Percentiles rank a stretch among this genome's conserved stretches.
Evolutionary conservation across 2,329 filamentous ascomycete species (phyloP).

Genomic region (Colletotrichum tanaceti): DNA sequence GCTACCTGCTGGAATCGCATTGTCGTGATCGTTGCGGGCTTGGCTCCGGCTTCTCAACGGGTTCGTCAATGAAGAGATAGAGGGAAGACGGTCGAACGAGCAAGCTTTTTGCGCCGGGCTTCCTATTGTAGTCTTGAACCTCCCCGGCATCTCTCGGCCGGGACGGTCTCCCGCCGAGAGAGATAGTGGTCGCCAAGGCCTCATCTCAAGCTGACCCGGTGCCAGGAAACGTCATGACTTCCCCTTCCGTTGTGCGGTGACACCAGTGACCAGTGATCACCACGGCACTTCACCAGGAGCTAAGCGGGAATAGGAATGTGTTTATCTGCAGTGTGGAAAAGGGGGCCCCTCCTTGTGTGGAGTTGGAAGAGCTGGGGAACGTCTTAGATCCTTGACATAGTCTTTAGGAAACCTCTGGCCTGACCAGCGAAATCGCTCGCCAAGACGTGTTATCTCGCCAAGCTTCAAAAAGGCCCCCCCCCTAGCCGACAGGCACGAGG

Average conservation of each 20-base stretch:
- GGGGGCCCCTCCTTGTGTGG: conserved; percentile 30
- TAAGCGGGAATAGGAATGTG: conserved; percentile 37
- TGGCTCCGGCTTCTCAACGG: not conserved
- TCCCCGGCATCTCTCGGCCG: not conserved
- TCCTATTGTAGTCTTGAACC: not conserved
- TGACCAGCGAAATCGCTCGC: conserved; percentile 19
- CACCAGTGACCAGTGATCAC: not conserved
- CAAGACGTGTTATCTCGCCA: conserved; percentile 38
- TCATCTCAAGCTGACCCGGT: not conserved
- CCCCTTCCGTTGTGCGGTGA: not conserved
- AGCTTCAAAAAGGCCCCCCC: conserved; percentile 1
- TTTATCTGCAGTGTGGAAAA: conserved; percentile 24
- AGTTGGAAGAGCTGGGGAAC: not conserved
- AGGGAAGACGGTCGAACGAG: not conserved
- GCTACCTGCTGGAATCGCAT: conserved; percentile 25
- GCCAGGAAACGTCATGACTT: conserved; percentile 21
- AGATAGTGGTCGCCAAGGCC: conserved; percentile 23
- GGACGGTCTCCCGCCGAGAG: not conserved
- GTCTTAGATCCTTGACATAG: not conserved
- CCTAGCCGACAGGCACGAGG: conserved; percentile 5
- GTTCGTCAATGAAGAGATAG: not conserved
- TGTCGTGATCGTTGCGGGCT: not conserved
- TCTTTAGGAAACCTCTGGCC: not conserved
- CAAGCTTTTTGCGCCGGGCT: not conserved
- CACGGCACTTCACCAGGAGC: conserved; percentile 14